Evolutionary conservation across 129 eudicot species (phyloP).

Genomic region (Pulicaria dysenterica): DNA sequence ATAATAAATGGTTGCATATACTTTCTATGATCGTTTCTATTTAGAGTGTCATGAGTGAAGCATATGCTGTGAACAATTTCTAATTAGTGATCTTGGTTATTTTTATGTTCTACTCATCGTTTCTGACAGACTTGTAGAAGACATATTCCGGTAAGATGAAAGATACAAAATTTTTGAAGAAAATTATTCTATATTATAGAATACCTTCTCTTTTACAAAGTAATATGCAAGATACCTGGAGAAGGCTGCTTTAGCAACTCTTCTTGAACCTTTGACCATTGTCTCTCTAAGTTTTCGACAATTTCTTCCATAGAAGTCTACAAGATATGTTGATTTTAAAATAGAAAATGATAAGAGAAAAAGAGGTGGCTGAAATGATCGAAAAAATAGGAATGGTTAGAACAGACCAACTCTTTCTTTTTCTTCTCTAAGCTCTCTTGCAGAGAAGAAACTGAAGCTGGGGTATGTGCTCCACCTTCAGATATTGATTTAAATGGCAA

Average conservation of each 20-base stretch:
- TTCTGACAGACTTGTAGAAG: constrained; percentile 10
- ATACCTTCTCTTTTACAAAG: neutral
- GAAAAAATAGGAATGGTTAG: constrained; percentile 2
- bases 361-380: neutral
- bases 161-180: neutral
- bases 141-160: neutral
- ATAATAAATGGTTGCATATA: neutral
- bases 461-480: constrained; percentile 40
- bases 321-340: neutral
- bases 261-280: constrained; percentile 78
- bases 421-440: constrained; percentile 62
- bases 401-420: constrained; percentile 78
- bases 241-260: constrained; percentile 74
- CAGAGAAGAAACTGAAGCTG: constrained; percentile 47
- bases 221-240: constrained; percentile 53
- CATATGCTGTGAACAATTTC: neutral
- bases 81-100: neutral
- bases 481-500: constrained; percentile 31
- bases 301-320: constrained; percentile 66
- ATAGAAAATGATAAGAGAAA: constrained; percentile 7
- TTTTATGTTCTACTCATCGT: neutral
- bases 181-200: neutral
- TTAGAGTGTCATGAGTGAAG: neutral
- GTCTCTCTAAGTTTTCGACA: constrained; percentile 60
- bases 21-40: neutral